A percentile compares a stretch with the other conserved stretches of the same genome.
Conservation (phyloP, 1,139 yeast species). For the Magnusiomyces sp. region DNA sequence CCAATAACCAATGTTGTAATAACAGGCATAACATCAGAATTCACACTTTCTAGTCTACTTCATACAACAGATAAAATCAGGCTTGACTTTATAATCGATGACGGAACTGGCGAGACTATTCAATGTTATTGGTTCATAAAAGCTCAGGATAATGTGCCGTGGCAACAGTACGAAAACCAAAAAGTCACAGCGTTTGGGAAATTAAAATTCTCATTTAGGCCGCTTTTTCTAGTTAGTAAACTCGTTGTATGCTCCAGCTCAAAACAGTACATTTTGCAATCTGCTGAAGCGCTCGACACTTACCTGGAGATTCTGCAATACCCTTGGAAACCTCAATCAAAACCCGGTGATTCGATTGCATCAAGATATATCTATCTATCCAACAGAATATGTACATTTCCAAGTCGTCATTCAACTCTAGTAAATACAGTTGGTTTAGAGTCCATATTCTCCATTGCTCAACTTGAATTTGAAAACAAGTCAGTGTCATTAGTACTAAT, state of each 20-base stretch:
- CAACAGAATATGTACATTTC: too few relatives aligned
- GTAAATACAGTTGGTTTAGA: too few relatives aligned
- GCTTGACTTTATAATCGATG: background rate
- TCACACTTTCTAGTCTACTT: background rate
- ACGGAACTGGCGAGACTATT: background rate
- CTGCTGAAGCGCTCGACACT: background rate
- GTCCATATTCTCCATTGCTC: too few relatives aligned
- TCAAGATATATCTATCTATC: too few relatives aligned
- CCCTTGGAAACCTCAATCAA: too few relatives aligned
- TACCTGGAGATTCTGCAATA: background rate
- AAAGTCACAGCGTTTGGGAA: background rate
- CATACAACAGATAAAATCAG: background rate
- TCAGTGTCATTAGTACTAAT: too few relatives aligned
- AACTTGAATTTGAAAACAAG: too few relatives aligned
- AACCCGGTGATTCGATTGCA: too few relatives aligned
- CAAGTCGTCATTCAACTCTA: too few relatives aligned
- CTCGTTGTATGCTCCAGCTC: background rate
- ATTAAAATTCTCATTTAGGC: background rate
- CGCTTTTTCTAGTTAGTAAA: background rate
- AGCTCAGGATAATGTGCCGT: background rate
- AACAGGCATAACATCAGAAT: background rate
- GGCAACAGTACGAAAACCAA: background rate
- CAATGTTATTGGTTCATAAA: background rate
- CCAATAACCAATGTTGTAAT: background rate
- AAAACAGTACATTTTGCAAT: background rate